phyloP scores from a whole-genome alignment of 768 basidiomycete species.

The Boletus huronensis region DNA sequence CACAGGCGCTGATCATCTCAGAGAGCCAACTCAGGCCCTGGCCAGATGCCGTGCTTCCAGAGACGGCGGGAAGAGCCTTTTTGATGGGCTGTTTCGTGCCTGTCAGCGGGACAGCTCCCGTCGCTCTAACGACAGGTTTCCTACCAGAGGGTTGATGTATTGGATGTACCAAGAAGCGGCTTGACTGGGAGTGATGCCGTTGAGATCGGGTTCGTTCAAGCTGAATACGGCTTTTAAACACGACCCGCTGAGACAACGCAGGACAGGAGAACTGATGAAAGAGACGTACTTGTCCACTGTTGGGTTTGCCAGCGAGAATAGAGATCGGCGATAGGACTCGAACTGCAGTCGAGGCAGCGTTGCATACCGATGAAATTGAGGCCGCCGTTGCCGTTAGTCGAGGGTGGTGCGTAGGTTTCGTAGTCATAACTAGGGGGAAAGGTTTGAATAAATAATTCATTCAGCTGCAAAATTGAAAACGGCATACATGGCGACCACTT shows the following conservation, averaged over 20 bases:
- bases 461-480: background rate
- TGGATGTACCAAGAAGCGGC: slow-evolving; percentile 38
- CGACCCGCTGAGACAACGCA: background rate
- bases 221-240: slow-evolving; percentile 32
- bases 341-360: slow-evolving; percentile 34
- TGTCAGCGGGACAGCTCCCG: background rate
- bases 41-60: slow-evolving; percentile 29
- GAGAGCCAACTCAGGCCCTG: slow-evolving; percentile 35
- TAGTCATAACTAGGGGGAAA: slow-evolving; percentile 33
- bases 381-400: slow-evolving; percentile 33
- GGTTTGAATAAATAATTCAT: background rate
- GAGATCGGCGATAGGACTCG: slow-evolving; percentile 34
- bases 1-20: slow-evolving; percentile 34
- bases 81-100: slow-evolving; percentile 26
- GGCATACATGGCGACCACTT: slow-evolving; percentile 34
- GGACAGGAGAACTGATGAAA: background rate
- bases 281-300: slow-evolving; percentile 29
- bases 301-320: slow-evolving; percentile 30
- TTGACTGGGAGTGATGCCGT: slow-evolving; percentile 24
- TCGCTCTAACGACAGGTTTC: background rate
- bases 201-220: slow-evolving; percentile 37
- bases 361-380: slow-evolving; percentile 40
- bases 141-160: slow-evolving; percentile 34
- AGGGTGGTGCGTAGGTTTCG: slow-evolving; percentile 34
- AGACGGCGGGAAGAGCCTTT: slow-evolving; percentile 37